These are phyloP conservation scores for Gymnopilus dilepis DNA, from an alignment of 768 basidiomycete genomes.

Conservation along the genomic window DNA sequence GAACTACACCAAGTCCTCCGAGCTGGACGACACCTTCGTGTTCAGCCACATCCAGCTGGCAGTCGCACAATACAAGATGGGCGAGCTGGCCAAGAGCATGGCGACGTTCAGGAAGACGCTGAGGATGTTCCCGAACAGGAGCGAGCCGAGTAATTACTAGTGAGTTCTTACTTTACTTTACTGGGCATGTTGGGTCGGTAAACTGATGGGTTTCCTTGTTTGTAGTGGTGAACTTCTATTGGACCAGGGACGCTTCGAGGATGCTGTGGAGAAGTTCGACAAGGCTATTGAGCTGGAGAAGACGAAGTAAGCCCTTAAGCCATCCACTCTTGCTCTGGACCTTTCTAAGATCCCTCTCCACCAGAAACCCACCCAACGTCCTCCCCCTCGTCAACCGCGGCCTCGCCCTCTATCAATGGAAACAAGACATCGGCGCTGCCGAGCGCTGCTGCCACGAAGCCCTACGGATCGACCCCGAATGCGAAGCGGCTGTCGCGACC, in stretches of 20 bases:
- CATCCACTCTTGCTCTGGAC: slow-evolving; percentile 5
- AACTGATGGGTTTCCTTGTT: slow-evolving; percentile 4
- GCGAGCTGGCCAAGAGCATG: slow-evolving; percentile 80
- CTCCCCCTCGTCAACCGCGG: slow-evolving; percentile 97
- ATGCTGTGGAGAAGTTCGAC: slow-evolving; percentile 93
- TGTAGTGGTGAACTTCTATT: slow-evolving; percentile 89
- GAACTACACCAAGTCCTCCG: slow-evolving; percentile 91
- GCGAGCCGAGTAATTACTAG: slow-evolving; percentile 97
- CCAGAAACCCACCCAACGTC: slow-evolving; percentile 70
- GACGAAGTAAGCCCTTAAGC: slow-evolving; percentile 53
- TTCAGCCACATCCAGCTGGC: slow-evolving; percentile 98
- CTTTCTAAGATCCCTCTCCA: neutral
- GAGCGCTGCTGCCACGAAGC: slow-evolving; percentile 90
- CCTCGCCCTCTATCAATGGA: slow-evolving; percentile 95
- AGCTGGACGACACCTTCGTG: slow-evolving; percentile 86
- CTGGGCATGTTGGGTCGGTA: neutral
- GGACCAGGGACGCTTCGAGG: slow-evolving; percentile 87
- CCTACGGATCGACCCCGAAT: slow-evolving; percentile 85
- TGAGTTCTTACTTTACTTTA: slow-evolving; percentile 45
- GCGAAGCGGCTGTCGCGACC: slow-evolving; percentile 95
- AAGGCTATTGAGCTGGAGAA: slow-evolving; percentile 89
- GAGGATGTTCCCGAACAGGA: slow-evolving; percentile 81
- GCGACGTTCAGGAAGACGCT: slow-evolving; percentile 88
- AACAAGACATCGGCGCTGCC: slow-evolving; percentile 83
- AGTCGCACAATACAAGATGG: slow-evolving; percentile 95